Percentiles rank a stretch among this genome's conserved stretches.
phyloP scores from a whole-genome alignment of 2,329 filamentous ascomycete genomes.

The Aspergillus sp. region DNA sequence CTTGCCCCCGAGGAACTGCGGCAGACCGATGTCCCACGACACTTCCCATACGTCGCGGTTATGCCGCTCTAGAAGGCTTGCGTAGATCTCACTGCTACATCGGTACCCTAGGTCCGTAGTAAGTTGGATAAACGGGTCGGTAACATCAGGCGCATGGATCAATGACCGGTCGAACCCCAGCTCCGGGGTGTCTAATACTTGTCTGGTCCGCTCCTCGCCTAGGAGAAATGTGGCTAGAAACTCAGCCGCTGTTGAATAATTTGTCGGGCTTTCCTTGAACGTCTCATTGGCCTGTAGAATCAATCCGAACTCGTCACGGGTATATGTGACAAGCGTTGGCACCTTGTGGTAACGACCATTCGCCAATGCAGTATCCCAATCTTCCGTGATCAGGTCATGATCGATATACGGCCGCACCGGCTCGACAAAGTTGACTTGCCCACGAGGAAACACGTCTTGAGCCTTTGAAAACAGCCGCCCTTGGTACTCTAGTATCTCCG shows the following conservation, averaged over 20 bases:
- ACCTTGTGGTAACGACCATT: neutral
- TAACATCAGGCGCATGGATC: neutral
- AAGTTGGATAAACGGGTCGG: neutral
- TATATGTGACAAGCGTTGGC: neutral
- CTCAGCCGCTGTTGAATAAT: neutral
- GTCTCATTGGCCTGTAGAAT: neutral
- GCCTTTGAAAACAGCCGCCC: too few species aligned
- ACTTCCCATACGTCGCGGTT: neutral
- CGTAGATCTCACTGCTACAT: conserved; percentile 1
- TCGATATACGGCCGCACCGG: too few species aligned
- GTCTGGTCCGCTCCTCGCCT: neutral
- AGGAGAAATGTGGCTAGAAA: neutral
- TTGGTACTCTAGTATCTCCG: too few species aligned
- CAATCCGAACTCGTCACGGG: neutral
- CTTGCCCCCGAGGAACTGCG: too few species aligned
- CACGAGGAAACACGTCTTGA: too few species aligned
- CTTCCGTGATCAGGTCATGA: neutral
- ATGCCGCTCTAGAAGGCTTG: neutral
- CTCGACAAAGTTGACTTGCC: too few species aligned
- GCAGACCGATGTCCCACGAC: too few species aligned
- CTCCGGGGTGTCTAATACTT: neutral
- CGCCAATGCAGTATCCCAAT: neutral
- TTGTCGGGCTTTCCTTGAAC: too few species aligned
- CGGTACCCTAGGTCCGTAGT: neutral
- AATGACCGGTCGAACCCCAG: neutral